phyloP scores from a whole-genome alignment of 768 basidiomycete species.

The Auricularia cornea region DNA sequence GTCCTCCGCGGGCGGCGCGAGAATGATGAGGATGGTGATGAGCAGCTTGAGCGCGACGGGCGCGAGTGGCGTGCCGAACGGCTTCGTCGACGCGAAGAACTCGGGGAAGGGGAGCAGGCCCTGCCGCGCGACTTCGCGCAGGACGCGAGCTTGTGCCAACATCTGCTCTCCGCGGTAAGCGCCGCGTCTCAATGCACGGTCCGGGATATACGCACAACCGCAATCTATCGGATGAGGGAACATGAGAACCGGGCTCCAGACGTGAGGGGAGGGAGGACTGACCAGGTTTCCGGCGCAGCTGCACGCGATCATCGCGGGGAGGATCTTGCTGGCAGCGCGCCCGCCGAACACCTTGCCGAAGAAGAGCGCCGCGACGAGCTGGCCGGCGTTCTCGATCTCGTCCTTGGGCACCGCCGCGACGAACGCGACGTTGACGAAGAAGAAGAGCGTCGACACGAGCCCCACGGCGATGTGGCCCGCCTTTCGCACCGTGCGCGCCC shows the following conservation, averaged over 20 bases:
- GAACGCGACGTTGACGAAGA: slow-evolving; percentile 38
- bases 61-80: slow-evolving; percentile 41
- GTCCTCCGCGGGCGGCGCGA: slow-evolving; percentile 27
- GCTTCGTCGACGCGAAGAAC: slow-evolving; percentile 40
- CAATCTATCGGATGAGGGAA: not conserved
- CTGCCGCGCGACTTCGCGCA: slow-evolving; percentile 45
- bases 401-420: slow-evolving; percentile 35
- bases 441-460: slow-evolving; percentile 36
- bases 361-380: slow-evolving; percentile 41
- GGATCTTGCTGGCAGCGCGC: slow-evolving; percentile 6
- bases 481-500: slow-evolving; percentile 34
- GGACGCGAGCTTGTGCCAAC: slow-evolving; percentile 36
- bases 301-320: slow-evolving; percentile 6
- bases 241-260: not conserved
- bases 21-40: slow-evolving; percentile 34
- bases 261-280: not conserved
- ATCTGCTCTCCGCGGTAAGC: slow-evolving; percentile 13
- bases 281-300: not conserved
- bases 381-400: slow-evolving; percentile 33
- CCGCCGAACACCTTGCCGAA: slow-evolving; percentile 42
- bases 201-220: not conserved
- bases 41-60: slow-evolving; percentile 33
- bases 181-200: too few species aligned
- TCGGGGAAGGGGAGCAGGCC: slow-evolving; percentile 41
- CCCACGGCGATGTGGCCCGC: slow-evolving; percentile 38